Percentiles rank a stretch among this genome's conserved stretches.
Evolutionary conservation across 208 protist genomes (phyloP).

Genomic region (Crithidia thermophila): DNA sequence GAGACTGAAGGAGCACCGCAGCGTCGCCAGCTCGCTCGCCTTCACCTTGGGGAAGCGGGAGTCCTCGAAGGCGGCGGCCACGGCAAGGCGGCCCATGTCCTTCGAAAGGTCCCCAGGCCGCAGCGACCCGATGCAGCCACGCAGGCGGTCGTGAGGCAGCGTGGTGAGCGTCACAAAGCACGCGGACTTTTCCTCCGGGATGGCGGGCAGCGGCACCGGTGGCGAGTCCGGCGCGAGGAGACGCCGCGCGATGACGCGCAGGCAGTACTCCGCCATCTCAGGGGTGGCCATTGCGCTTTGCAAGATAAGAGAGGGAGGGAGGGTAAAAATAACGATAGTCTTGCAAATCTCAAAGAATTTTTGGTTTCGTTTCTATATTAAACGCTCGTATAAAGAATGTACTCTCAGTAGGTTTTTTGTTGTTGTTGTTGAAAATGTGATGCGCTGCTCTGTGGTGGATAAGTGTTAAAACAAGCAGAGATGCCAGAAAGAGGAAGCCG

Average conservation of each 20-base stretch:
- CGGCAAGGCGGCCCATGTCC: conserved; percentile 73
- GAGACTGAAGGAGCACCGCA: conserved; percentile 82
- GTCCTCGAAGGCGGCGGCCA: conserved; percentile 76
- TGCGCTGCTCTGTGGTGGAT: no score
- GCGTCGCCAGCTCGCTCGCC: conserved; percentile 58
- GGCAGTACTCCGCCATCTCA: conserved; percentile 90
- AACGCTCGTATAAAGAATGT: no score
- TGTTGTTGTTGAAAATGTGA: no score
- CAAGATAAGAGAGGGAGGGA: not conserved
- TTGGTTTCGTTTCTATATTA: no score
- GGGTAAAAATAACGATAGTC: no score
- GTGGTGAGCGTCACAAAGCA: conserved; percentile 83
- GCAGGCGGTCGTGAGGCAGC: conserved; percentile 53
- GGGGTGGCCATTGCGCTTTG: conserved; percentile 49
- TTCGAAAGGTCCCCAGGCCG: conserved; percentile 55
- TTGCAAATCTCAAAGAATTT: no score
- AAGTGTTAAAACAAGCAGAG: no score
- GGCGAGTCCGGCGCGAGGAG: conserved; percentile 42
- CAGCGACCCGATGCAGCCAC: conserved; percentile 89
- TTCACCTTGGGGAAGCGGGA: conserved; percentile 71
- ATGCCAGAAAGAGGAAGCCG: no score
- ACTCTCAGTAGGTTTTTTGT: no score
- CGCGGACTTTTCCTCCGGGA: conserved; percentile 67
- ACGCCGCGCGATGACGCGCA: conserved; percentile 61
- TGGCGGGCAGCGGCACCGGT: conserved; percentile 34